phyloP scores from a whole-genome alignment of 2,329 filamentous ascomycete species.

The Metarhizium album region DNA sequence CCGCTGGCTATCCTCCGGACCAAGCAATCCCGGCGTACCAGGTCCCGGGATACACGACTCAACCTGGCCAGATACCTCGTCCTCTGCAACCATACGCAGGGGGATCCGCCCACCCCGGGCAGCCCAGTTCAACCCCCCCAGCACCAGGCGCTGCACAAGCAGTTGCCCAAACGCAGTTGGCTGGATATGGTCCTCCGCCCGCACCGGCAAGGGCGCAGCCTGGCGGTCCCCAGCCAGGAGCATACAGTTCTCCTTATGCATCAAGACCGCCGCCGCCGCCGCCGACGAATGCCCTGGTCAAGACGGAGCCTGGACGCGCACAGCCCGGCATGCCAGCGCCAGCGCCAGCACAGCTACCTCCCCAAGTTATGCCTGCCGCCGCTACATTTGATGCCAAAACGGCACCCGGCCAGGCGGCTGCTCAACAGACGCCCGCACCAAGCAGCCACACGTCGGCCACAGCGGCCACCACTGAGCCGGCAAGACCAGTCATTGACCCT shows the following conservation, averaged over 20 bases:
- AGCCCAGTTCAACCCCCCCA: constrained; percentile 11
- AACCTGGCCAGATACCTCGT: constrained; percentile 18
- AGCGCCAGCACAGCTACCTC: constrained; percentile 8
- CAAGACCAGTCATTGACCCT: constrained; percentile 31
- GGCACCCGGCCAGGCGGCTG: constrained; percentile 9
- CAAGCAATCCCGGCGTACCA: constrained; percentile 25
- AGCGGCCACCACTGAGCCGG: constrained; percentile 15
- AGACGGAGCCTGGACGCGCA: constrained; percentile 18
- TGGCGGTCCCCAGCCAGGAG: constrained; percentile 19
- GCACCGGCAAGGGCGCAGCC: constrained; percentile 23
- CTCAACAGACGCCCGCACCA: constrained; percentile 8
- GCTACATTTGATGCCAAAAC: neutral
- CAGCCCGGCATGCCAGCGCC: constrained; percentile 7
- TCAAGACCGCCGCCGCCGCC: constrained; percentile 22
- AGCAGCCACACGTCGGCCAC: constrained; percentile 15
- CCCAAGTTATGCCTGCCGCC: constrained; percentile 4
- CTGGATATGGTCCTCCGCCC: constrained; percentile 24
- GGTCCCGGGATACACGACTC: constrained; percentile 21
- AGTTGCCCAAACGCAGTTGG: constrained; percentile 23
- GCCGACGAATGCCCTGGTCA: constrained; percentile 16
- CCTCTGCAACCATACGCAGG: constrained; percentile 19
- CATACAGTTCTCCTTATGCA: constrained; percentile 28
- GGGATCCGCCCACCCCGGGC: constrained; percentile 8
- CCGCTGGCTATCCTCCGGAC: constrained; percentile 20
- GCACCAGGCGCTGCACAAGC: constrained; percentile 16